Evolutionary conservation across 192 early-diverging fungal species (phyloP).

Genomic region (Ramicandelaber brevisporus): DNA sequence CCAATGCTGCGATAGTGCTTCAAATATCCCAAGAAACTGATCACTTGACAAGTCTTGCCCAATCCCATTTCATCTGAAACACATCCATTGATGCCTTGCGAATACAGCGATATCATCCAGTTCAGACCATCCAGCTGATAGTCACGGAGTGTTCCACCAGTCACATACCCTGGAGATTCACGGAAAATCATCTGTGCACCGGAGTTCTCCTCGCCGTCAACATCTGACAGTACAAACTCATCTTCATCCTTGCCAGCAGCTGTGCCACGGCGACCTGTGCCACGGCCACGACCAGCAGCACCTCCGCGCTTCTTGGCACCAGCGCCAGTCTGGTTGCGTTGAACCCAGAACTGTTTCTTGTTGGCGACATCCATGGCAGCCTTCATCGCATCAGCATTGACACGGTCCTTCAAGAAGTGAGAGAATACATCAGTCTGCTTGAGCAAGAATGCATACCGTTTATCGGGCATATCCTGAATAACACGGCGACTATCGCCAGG

Average conservation of each 20-base stretch:
- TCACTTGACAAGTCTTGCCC: slow-evolving; percentile 89
- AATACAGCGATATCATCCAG: slow-evolving; percentile 90
- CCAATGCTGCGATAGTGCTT: slow-evolving; percentile 47
- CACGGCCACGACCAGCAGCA: slow-evolving; percentile 36
- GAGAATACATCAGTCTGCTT: slow-evolving; percentile 45
- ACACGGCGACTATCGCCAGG: too few species aligned
- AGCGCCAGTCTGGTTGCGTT: slow-evolving; percentile 14
- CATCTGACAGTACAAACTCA: slow-evolving; percentile 9
- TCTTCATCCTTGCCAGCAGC: slow-evolving; percentile 55
- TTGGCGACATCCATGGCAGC: too few species aligned
- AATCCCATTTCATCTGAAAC: slow-evolving; percentile 98
- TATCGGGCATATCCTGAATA: slow-evolving; percentile 15
- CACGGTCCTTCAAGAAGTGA: slow-evolving; percentile 34
- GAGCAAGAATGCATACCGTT: slow-evolving; percentile 20
- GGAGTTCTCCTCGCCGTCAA: too few species aligned
- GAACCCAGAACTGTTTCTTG: too few species aligned
- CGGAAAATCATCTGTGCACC: slow-evolving; percentile 45
- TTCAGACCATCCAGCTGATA: slow-evolving; percentile 94
- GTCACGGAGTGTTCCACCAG: slow-evolving; percentile 76
- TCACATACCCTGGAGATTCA: slow-evolving; percentile 74
- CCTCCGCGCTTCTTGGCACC: slow-evolving; percentile 4
- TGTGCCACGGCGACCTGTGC: slow-evolving; percentile 96
- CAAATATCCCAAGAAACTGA: slow-evolving; percentile 87
- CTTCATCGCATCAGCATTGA: slow-evolving; percentile 22
- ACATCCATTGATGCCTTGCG: slow-evolving; percentile 97